Evolutionary conservation across 805 yeast genomes (phyloP).

Genomic region (Spathaspora boniae): DNA sequence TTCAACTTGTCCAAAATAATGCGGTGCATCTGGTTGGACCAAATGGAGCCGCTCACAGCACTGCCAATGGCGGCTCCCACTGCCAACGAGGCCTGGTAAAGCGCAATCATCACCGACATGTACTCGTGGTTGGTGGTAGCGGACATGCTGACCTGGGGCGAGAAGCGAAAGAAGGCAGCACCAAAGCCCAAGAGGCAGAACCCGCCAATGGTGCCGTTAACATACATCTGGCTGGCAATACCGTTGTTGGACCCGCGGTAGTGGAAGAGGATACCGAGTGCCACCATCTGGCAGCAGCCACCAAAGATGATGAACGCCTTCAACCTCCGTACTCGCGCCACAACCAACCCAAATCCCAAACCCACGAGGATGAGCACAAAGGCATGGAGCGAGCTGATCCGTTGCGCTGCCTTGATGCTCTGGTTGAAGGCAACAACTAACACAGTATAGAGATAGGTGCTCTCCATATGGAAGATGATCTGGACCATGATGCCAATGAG

Average conservation of each 20-base stretch:
- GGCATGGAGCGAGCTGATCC: constrained; percentile 58
- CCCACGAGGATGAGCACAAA: constrained; percentile 65
- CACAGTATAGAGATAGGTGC: constrained; percentile 64
- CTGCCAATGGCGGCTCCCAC: constrained; percentile 63
- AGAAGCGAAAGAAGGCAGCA: constrained; percentile 67
- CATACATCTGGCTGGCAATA: constrained; percentile 3
- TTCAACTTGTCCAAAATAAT: constrained; percentile 33
- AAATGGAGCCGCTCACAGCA: constrained; percentile 64
- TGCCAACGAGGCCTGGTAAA: constrained; percentile 54
- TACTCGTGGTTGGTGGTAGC: constrained; percentile 58
- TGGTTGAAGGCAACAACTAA: constrained; percentile 61
- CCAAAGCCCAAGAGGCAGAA: constrained; percentile 66
- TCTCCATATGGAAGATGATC: constrained; percentile 64
- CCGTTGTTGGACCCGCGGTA: constrained; percentile 49
- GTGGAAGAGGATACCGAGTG: constrained; percentile 56
- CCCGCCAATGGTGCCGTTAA: constrained; percentile 48
- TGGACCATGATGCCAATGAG: constrained; percentile 53
- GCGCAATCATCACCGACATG: constrained; percentile 58
- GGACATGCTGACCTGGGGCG: constrained; percentile 58
- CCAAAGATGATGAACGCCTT: constrained; percentile 62
- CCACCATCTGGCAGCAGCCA: constrained; percentile 49
- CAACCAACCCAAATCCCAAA: constrained; percentile 49
- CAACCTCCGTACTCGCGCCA: constrained; percentile 45
- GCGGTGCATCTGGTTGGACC: constrained; percentile 55
- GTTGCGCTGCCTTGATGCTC: constrained; percentile 56